These are phyloP conservation scores for Russula ochroleuca DNA, from an alignment of 768 basidiomycete species.

Conservation along the genomic window DNA sequence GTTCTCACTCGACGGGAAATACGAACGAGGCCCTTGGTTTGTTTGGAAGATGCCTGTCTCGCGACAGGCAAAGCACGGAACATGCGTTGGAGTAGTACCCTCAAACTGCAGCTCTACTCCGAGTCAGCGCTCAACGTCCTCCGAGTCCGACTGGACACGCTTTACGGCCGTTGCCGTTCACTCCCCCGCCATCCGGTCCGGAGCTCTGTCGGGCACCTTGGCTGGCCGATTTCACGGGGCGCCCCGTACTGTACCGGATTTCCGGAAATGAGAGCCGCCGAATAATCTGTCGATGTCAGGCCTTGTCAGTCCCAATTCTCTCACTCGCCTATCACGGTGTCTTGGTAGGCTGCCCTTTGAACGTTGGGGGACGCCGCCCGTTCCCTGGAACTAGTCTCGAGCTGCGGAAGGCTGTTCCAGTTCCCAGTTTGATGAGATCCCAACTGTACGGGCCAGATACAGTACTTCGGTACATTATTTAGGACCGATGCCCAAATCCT, in stretches of 20 bases:
- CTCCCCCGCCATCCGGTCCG: not conserved
- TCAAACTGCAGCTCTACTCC: not conserved
- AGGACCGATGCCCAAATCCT: too few species aligned
- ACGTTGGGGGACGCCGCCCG: not conserved
- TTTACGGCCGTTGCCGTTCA: not conserved
- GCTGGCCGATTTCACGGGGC: not conserved
- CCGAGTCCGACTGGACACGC: not conserved
- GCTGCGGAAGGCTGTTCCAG: not conserved
- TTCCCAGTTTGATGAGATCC: not conserved
- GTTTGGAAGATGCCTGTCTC: conserved; percentile 44
- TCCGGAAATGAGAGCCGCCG: too few species aligned
- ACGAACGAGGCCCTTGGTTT: conserved; percentile 46
- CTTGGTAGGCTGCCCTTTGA: not conserved
- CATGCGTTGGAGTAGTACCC: conserved; percentile 34
- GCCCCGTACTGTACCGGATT: not conserved
- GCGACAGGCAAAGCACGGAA: conserved; percentile 55
- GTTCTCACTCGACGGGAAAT: conserved; percentile 56
- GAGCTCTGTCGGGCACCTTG: too few species aligned
- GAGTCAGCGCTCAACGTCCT: too few species aligned
- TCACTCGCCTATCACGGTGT: not conserved
- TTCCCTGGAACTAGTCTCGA: not conserved
- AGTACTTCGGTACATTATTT: not conserved
- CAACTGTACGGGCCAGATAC: too few species aligned
- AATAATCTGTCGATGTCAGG: too few species aligned
- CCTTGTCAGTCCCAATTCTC: not conserved